Percentiles rank a stretch among this genome's conserved stretches.
These are phyloP conservation scores for Termitomyces sp. DNA, from an alignment of 768 basidiomycete genomes.

Conservation along the genomic window DNA sequence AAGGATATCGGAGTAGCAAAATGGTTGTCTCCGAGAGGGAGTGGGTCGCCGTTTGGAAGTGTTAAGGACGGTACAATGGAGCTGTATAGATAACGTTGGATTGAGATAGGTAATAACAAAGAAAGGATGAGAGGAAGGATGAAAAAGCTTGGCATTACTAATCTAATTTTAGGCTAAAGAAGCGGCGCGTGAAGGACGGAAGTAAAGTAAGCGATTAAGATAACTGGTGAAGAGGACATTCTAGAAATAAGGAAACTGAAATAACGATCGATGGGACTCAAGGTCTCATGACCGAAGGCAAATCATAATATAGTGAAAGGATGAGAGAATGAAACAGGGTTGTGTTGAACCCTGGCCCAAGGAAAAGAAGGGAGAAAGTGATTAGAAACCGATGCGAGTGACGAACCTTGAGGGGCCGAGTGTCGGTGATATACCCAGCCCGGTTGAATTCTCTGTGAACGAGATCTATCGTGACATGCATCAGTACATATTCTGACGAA, in stretches of 20 bases:
- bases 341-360: too few relatives aligned
- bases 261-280: too few relatives aligned
- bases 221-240: too few relatives aligned
- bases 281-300: too few relatives aligned
- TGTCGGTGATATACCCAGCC: constrained; percentile 39
- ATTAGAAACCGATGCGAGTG: neutral
- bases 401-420: constrained; percentile 45
- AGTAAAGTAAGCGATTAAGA: too few relatives aligned
- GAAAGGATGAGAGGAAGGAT: neutral
- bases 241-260: too few relatives aligned
- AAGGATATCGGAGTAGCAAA: constrained; percentile 17
- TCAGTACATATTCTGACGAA: neutral
- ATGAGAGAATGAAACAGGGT: too few relatives aligned
- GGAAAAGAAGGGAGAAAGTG: neutral
- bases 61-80: constrained; percentile 19
- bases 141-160: neutral
- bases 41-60: constrained; percentile 13
- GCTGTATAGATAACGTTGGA: constrained; percentile 18
- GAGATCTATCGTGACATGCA: constrained; percentile 27
- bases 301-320: too few relatives aligned
- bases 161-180: too few relatives aligned
- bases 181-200: too few relatives aligned
- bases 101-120: neutral
- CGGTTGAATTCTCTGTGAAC: constrained; percentile 33
- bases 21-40: constrained; percentile 9